Base-by-base conservation (phyloP, 176 grass and related monocot species). In the Avena atlantica region DNA sequence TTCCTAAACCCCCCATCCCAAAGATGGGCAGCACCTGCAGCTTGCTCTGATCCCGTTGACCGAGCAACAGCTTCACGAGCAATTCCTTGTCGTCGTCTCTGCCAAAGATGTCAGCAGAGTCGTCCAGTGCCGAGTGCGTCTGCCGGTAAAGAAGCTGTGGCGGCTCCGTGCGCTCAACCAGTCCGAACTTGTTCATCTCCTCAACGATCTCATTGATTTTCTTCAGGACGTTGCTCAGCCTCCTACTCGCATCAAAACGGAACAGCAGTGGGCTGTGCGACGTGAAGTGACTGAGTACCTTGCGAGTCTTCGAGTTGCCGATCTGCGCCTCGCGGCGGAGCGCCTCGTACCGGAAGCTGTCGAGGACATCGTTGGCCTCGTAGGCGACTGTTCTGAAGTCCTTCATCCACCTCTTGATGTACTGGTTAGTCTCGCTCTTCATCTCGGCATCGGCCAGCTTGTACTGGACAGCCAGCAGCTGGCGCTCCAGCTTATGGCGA, bases 1-100 rank as follows among this genome's bases (percentile, higher is more conserved):
- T 94, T 0, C 90, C 92, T 9, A 88, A 7, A 36, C 87, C 89
- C 1, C 89, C 90, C 84, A 92, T 92, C 5, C 92, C 90, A 8
- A 88, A 19, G 4, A 94, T 51, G 0, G 92, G 85, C 4, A 94
- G 19, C 5, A 91, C 84, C 0, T 44, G 45, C 12, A 85, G 9
- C 17, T 52, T n/a, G 16, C 8, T 12, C 2, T 44, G 4, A 44
- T 53, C 11, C 42, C 15, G 0, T 10, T 69, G 59, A 2, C 65
- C 13, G 0, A 87, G 57, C 48, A 89, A 61, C 15, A 87, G 14
- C 5, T 78, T 37, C 67, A 87, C 59, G 2, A 93, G 9, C 2
- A 24, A 10, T 2, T 75, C 64, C 15, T 62, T 88, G 48, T 89
- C 77, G 0, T 79, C 4, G 0, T 82, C 71, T 36, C 87, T 88